phyloP scores from a whole-genome alignment of 345 rosid genomes.

The Ricinus communis region DNA sequence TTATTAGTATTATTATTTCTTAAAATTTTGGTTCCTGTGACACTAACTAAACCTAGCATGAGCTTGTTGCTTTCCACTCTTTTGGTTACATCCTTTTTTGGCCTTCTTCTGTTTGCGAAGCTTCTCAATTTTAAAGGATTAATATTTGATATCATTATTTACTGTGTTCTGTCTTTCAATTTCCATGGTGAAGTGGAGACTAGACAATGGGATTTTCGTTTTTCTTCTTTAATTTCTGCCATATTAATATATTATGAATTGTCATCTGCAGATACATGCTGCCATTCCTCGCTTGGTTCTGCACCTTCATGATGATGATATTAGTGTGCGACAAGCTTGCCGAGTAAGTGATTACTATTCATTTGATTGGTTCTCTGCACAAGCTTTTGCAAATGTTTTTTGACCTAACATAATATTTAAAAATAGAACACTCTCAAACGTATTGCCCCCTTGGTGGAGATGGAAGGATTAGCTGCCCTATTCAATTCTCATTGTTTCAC shows the following conservation, averaged over 20 bases:
- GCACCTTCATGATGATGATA: slow-evolving; percentile 79
- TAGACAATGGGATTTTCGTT: neutral
- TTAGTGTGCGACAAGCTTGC: slow-evolving; percentile 79
- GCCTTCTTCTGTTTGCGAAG: neutral
- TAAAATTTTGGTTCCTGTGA: slow-evolving; percentile 1
- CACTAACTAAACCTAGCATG: neutral
- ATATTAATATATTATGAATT: slow-evolving; percentile 14
- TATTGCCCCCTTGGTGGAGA: slow-evolving; percentile 65
- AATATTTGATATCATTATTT: neutral
- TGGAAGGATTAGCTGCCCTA: slow-evolving; percentile 50
- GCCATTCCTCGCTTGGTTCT: slow-evolving; percentile 75
- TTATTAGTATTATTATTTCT: neutral
- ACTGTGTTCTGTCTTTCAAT: slow-evolving; percentile 8
- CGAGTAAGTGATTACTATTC: slow-evolving; percentile 49
- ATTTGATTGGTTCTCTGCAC: slow-evolving; percentile 10
- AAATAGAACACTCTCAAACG: slow-evolving; percentile 67
- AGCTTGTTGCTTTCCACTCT: neutral
- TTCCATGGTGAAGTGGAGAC: neutral
- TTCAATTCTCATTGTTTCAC: slow-evolving; percentile 53
- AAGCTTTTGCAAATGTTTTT: slow-evolving; percentile 16
- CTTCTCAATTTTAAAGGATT: neutral
- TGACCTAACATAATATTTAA: slow-evolving; percentile 20
- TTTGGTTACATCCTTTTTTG: neutral
- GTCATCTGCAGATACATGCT: slow-evolving; percentile 69
- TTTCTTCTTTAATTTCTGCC: neutral